Evolutionary conservation across 139 green algal genomes (phyloP), one percentile per base, ranked within the genome.

Genomic region (Asterochloris erici): DNA sequence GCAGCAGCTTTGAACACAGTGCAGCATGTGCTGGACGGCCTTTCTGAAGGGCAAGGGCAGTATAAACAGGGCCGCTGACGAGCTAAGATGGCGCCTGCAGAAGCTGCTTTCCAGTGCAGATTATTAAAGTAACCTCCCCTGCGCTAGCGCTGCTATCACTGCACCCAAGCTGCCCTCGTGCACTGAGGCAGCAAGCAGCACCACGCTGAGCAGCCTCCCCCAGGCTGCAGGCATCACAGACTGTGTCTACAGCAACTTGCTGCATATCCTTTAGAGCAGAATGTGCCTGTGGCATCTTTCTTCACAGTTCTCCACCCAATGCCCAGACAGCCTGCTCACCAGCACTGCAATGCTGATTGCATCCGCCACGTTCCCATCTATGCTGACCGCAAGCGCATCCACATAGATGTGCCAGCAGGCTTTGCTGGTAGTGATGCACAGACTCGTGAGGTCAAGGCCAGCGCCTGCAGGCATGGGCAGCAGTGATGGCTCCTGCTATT

Each of bases 321-420:
- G 21, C 24, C n/a, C 15, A 9, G 16, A 15, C 0, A 27, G n/a
- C n/a, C 64, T 63, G 69, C 77, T 63, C 74, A 89, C 88, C 86
- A 85, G 87, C 11, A 85, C 82, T 11, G 94, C 95, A 12, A 96
- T 88, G 75, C 88, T 91, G 63, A 94, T 77, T 11, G 95, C 95
- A 77, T 93, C 92, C 61, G 96, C 84, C 74, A 97, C 82, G 79
- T 92, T 95, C 81, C 95, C 95, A 73, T 95, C 94, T 21, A 91
- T 87, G 68, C 93, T 93, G 16, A 98, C 83, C 27, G 98, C 86
- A 27, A 98, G 86, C 0, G 85, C 92, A 70, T 98, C 95, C 6
- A 98, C 81, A 71, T 93, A 91, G 68, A 98, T 78, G 71, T 89
- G 60, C 95, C 95, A 98, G 81, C 88, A 95, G 0, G 83, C 88